Base-by-base conservation (phyloP, 345 rosid species). In the Aquilaria yunnanensis region DNA sequence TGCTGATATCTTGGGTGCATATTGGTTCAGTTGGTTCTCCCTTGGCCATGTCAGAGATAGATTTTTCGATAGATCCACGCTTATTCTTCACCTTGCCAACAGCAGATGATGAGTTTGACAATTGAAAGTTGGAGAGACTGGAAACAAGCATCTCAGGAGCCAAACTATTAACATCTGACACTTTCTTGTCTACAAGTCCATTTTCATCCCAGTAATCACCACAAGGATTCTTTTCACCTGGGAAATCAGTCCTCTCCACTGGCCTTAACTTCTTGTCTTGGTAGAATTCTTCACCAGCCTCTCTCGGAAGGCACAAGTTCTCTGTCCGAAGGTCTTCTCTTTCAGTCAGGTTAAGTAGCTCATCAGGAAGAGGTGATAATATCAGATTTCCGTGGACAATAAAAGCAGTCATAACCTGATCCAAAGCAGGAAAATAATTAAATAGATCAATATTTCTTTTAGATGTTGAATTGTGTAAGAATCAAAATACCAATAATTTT, bases 311-410 rank as follows among this genome's bases (percentile, higher is more conserved):
- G 69, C 74, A 68, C 56, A 68, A 77, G 71, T 72, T 74, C 56
- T 76, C 85, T 60, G 75, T 75, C 45, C 34, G 57, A 72, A 62
- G 54, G 66, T 46, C 79, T 67, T 76, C 82, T 66, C 62, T 81
- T 68, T 77, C 70, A 53, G 72, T 71, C 53, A 93, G 66, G 63
- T 61, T 77, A 81, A 86, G 68, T 7, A 90, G 71, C 73, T 76
- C 71, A 67, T 80, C 82, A 16, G 96, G 71, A 70, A 94, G 97
- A 65, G 99, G 99, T 14, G 99, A 94, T 64, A 91, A 76, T 61
- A 89, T 59, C 49, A 67, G 65, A 37, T 46, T 68, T 63, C 72
- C 93, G 57, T 32, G 80, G 70, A 77, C 68, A 32, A 87, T 87
- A 68, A 75, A 73, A 60, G 86, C 81, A 65, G 96, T 87, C 96